Percentiles rank a stretch among this genome's conserved stretches.
phyloP scores from a whole-genome alignment of 2,329 filamentous ascomycete genomes.

The Knufia petricola region DNA sequence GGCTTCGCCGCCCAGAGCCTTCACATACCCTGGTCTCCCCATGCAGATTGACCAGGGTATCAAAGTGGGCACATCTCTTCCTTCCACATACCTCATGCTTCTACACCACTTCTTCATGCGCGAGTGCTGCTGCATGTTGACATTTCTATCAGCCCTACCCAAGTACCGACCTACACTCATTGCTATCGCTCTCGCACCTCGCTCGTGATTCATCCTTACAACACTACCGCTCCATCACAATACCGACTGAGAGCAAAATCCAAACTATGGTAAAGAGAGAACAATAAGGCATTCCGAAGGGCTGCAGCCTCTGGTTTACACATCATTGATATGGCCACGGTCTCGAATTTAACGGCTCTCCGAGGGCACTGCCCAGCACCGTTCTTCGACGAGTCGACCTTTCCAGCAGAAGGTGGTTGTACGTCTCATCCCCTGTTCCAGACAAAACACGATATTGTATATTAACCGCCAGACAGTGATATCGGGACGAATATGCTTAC shows the following conservation, averaged over 20 bases:
- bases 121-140: neutral
- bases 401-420: constrained; percentile 57
- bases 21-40: neutral
- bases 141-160: constrained; percentile 3
- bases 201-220: neutral
- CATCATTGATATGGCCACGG: neutral
- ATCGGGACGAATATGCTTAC: constrained; percentile 51
- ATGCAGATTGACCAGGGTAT: constrained; percentile 2
- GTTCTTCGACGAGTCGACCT: constrained; percentile 57
- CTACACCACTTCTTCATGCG: constrained; percentile 8
- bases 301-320: neutral
- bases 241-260: neutral
- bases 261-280: constrained; percentile 5
- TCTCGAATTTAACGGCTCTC: constrained; percentile 8
- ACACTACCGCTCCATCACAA: neutral
- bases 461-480: constrained; percentile 42
- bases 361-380: constrained; percentile 54
- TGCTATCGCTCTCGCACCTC: neutral
- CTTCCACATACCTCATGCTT: constrained; percentile 3
- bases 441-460: too few species aligned
- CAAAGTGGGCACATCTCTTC: constrained; percentile 5
- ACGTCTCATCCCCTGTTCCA: constrained; percentile 31
- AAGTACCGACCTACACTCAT: neutral
- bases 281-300: neutral
- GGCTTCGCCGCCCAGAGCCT: neutral